Evolutionary conservation across 495 filamentous ascomycete species (phyloP), one percentile per base, ranked within the genome.

Genomic region (Neurospora sp.): DNA sequence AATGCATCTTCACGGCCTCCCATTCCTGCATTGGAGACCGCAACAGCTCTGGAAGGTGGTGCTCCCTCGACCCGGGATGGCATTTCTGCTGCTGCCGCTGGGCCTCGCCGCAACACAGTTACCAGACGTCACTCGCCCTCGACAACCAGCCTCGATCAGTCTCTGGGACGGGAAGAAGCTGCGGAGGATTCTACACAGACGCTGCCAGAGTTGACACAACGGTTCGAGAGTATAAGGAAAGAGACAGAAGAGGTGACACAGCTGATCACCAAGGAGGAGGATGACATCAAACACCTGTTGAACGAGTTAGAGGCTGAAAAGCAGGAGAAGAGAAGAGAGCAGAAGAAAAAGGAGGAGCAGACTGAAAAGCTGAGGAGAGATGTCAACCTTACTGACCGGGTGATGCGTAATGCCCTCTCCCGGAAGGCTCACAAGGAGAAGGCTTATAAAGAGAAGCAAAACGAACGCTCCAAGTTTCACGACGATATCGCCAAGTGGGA

Each of bases 291-390:
- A 38, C 88, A 90, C 14, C 86, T 91, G 69, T 88, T 94, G 71
- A 92, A 94, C 12, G 93, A 98, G 75, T 89, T 93, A 71, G 88
- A 90, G 72, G 82, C 82, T 16, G 82, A 89, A 39, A 89, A 94
- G 72, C 93, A 94, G 75, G 87, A 90, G 40, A 88, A 96, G 76
- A 90, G 83, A 77, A 89, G 91, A 76, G 85, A 89, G 46, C 86
- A 94, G 46, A 94, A 91, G 78, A 93, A 97, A 75, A 94, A 92
- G 79, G 93, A 97, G 73, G 93, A 96, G 73, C 89, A 88, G 38
- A 94, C 90, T n/a, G 89, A 91, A 66, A 91, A 92, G 77, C 80
- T 97, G 39, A 92, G 90, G 77, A 92, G 90, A 72, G 92, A 97
- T 76, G 92, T 95, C 39, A 89, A 92, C 69, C 88, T 88, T 39